Base-by-base conservation (phyloP, 345 rosid species). In the Linum lewisii region DNA sequence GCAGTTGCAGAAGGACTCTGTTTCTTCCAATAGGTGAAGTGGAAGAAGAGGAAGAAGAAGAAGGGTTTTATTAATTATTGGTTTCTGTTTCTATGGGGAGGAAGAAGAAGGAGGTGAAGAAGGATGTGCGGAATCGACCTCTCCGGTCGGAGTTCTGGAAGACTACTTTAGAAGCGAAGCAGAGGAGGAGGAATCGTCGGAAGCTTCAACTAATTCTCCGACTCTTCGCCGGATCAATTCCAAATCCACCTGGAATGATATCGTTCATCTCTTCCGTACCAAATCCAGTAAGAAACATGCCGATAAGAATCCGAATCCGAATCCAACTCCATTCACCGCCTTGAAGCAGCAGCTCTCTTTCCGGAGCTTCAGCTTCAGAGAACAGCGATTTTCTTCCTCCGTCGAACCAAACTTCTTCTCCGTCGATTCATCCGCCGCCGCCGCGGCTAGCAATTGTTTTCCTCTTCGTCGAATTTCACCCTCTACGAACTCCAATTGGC, bases 81-180 rank as follows among this genome's bases (percentile, higher is more conserved):
- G n/a, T n/a, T n/a, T n/a, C n/a, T n/a, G n/a, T n/a, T n/a, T 0
- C 57, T 45, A 60, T 36, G 36, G 26, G 9, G 1, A 80, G 79
- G 91, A 86, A 81, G 68, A 74, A 77, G 59, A 78, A 81, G 65
- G 10, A 34, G 36, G 26, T 8, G 1, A 79, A 78, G 91, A 86
- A 81, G 68, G 73, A 75, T 57, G 76, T 77, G 66, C 23, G 54
- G 85, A 75, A 54, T 42, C 82, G 13, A 65, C 63, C 66, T 85
- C 88, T 0, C 96, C 96, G 0, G 71, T 62, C 14, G 84, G 96
- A 55, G 90, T 85, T 68, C 84, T 91, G 5, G 96, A 91, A 74
- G 98, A 87, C 62, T 85, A 79, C 69, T 83, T 91, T 57, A 79
- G 79, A 68, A 91, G 77, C 24, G 85, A 87, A 69, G 89, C 79